Conservation (phyloP, 179 eudicot genomes). For the Pouteria campechiana region DNA sequence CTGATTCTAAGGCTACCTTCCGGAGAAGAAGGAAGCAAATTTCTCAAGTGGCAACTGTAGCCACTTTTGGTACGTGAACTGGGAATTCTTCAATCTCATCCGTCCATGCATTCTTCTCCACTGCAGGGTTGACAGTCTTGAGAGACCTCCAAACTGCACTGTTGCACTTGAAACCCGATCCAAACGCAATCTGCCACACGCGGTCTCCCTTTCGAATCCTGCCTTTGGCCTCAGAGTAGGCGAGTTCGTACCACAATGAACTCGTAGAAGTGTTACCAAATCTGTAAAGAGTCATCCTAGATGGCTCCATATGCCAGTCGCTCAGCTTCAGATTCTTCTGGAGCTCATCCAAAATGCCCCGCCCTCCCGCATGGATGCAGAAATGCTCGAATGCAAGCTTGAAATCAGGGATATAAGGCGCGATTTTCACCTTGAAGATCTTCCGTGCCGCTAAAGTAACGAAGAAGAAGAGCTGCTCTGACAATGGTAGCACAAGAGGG, state of each 20-base stretch:
- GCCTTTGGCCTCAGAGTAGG: constrained; percentile 34
- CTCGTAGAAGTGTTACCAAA: constrained; percentile 40
- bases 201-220: constrained; percentile 29
- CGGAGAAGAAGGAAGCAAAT: not conserved
- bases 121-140: constrained; percentile 20
- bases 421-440: constrained; percentile 26
- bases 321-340: constrained; percentile 32
- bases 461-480: constrained; percentile 30
- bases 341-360: constrained; percentile 34
- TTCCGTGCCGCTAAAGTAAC: constrained; percentile 18
- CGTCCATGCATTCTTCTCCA: constrained; percentile 37
- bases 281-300: constrained; percentile 40
- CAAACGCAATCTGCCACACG: constrained; percentile 41
- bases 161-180: constrained; percentile 38
- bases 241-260: constrained; percentile 37
- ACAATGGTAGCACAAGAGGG: constrained; percentile 37
- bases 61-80: constrained; percentile 25
- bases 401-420: constrained; percentile 41
- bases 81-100: constrained; percentile 40
- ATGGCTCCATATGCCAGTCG: constrained; percentile 48
- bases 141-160: constrained; percentile 33
- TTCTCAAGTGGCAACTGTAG: constrained; percentile 5
- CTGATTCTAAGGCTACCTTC: too few species aligned
- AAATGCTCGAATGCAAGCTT: constrained; percentile 44
- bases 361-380: constrained; percentile 41